Conservation (phyloP, 495 filamentous ascomycete species). For the Niebla homalea region DNA sequence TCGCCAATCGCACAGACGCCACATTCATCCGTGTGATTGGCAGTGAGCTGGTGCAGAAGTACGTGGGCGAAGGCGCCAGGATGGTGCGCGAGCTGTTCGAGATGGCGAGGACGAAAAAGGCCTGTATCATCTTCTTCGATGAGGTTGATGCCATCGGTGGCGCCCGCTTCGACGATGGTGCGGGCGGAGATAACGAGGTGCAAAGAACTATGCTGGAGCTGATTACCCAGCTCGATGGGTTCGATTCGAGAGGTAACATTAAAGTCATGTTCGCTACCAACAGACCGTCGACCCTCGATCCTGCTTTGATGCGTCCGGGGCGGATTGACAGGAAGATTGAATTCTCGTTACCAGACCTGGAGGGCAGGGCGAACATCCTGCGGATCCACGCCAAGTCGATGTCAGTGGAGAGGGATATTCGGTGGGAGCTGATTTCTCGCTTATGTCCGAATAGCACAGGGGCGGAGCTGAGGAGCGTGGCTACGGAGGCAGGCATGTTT, state of each 20-base stretch:
- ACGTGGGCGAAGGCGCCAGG: constrained; percentile 91
- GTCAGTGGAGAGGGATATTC: constrained; percentile 96
- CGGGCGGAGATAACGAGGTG: constrained; percentile 98
- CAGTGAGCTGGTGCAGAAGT: constrained; percentile 94
- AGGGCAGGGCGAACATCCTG: constrained; percentile 92
- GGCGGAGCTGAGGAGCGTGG: constrained; percentile 86
- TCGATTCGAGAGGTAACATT: constrained; percentile 95
- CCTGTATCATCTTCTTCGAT: constrained; percentile 99
- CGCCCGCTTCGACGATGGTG: constrained; percentile 96
- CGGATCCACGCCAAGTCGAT: constrained; percentile 99
- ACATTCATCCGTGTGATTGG: constrained; percentile 99
- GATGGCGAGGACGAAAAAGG: constrained; percentile 99
- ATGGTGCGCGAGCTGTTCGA: constrained; percentile 99
- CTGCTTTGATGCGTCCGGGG: constrained; percentile 90
- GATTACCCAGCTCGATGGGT: constrained; percentile 95
- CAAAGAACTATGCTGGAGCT: constrained; percentile 98
- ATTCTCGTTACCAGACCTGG: constrained; percentile 91
- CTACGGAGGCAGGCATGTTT: constrained; percentile 99
- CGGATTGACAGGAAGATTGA: constrained; percentile 99
- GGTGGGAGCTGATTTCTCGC: constrained; percentile 95
- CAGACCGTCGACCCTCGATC: constrained; percentile 87
- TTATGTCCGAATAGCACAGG: constrained; percentile 95
- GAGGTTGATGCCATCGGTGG: constrained; percentile 97
- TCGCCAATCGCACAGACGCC: constrained; percentile 93
- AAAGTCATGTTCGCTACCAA: constrained; percentile 99